A percentile compares a stretch with the other conserved stretches of the same genome.
These are phyloP conservation scores for Starmera caribaea DNA, from an alignment of 805 yeast genomes.

Conservation along the genomic window DNA sequence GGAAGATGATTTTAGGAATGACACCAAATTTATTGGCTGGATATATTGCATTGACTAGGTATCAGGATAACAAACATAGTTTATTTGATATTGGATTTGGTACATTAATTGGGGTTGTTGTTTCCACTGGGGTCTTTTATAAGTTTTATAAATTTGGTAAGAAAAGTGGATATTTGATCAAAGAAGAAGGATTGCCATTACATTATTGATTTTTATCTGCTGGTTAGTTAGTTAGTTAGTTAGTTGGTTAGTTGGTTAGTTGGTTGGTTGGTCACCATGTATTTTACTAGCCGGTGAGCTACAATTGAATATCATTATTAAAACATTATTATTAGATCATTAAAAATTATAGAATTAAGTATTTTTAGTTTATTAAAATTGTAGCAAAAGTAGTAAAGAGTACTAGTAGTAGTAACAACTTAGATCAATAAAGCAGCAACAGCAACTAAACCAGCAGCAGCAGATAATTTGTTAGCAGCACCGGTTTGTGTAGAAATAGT, in stretches of 20 bases:
- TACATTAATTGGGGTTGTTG: constrained; percentile 43
- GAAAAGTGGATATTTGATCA: constrained; percentile 10
- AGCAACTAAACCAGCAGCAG: constrained; percentile 20
- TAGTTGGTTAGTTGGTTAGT: too few species aligned
- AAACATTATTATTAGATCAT: too few species aligned
- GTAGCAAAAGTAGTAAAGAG: too few species aligned
- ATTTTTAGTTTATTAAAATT: too few species aligned
- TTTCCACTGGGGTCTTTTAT: constrained; percentile 7
- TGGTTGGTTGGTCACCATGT: too few species aligned
- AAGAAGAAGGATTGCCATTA: constrained; percentile 30
- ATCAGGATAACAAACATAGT: constrained; percentile 90
- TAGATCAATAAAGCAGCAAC: constrained; percentile 23
- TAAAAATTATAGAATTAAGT: too few species aligned
- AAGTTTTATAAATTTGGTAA: constrained; percentile 12
- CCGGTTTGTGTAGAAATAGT: constrained; percentile 15
- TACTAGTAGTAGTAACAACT: too few species aligned
- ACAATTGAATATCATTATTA: too few species aligned
- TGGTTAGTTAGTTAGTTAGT: too few species aligned
- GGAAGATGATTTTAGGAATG: constrained; percentile 40
- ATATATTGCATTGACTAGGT: constrained; percentile 72
- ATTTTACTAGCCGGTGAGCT: too few species aligned
- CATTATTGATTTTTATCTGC: neutral
- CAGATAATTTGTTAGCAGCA: constrained; percentile 14
- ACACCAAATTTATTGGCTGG: constrained; percentile 60
- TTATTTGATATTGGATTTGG: constrained; percentile 80